A percentile compares a stretch with the other conserved stretches of the same genome.
These are phyloP conservation scores for Auricularia sp. DNA, from an alignment of 768 basidiomycete species.

Conservation along the genomic window DNA sequence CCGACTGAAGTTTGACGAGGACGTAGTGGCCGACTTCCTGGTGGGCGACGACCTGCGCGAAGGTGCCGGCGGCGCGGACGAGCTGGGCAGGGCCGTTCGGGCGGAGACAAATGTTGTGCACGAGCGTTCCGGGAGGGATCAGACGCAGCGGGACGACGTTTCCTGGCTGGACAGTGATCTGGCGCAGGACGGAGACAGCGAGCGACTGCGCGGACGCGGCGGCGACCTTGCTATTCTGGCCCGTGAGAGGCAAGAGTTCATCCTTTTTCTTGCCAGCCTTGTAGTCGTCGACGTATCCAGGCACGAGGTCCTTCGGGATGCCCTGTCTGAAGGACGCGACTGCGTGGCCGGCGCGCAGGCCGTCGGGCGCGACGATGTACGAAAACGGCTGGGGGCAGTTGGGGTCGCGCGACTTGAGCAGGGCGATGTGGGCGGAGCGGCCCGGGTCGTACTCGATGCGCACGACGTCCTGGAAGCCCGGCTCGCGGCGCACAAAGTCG, in stretches of 20 bases:
- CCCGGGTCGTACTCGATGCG: constrained; percentile 97
- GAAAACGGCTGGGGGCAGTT: constrained; percentile 49
- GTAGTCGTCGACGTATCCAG: constrained; percentile 28
- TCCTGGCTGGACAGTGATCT: constrained; percentile 76
- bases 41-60: constrained; percentile 71
- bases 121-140: constrained; percentile 80
- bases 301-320: constrained; percentile 65
- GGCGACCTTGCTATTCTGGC: background rate
- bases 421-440: constrained; percentile 87
- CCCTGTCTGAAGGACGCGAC: constrained; percentile 81
- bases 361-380: constrained; percentile 90
- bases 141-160: constrained; percentile 88
- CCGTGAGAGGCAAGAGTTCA: background rate
- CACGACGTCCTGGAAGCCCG: constrained; percentile 79
- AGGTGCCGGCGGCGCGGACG: constrained; percentile 83
- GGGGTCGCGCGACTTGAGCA: constrained; percentile 57
- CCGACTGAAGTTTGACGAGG: constrained; percentile 80
- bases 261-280: background rate
- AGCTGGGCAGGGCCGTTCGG: constrained; percentile 71
- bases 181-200: constrained; percentile 75
- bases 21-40: constrained; percentile 62
- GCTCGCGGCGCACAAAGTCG: constrained; percentile 73
- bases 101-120: constrained; percentile 76
- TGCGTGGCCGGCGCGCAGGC: constrained; percentile 75
- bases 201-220: constrained; percentile 46